Evolutionary conservation across 2,329 filamentous ascomycete species (phyloP), one percentile per base, ranked within the genome.

Genomic region (Xylariaceae sp.): DNA sequence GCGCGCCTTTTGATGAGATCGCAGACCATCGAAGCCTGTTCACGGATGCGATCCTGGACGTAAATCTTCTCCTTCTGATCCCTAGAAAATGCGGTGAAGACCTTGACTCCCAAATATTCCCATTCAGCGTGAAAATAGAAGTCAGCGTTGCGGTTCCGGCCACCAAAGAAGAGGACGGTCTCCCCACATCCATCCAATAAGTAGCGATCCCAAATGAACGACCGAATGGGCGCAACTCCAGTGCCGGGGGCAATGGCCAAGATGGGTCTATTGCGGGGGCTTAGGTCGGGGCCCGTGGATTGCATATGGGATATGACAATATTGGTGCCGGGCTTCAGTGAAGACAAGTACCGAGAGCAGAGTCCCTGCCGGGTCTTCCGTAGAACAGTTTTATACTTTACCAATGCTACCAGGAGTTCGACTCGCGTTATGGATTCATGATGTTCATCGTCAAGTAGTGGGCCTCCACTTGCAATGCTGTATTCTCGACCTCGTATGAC

Each of bases 311-410:
- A 43, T 67, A 96, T 79, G 20, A 74, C 79, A 16, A 96, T 75
- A 0, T 74, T 72, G 9, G 86, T 85, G 1, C 81, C 82, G 0
- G 78, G 74, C 3, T 74, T 71, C 0, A 98, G 79, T 3, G 81
- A 79, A 19, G 88, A 82, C 18, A 98, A 80, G 70, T 97, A 98
- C 20, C 90, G 84, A 4, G 95, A 96, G 73, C 93, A 97, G 46
- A 99, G 87, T 1, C 95, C 95, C 67, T 93, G 84, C 18, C 95
- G 84, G 2, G 90, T 88, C 59, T 89, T 89, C 67, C 90, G 90
- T 57, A 96, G 89, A 23, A 96, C 86, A 1, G 93, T 96, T 60
- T 87, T 86, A 73, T 96, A 98, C 70, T 93, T 92, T 57, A 99
- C 93, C 53, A 98, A 88, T 0, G 95, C 93, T 42, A 93, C 84